A percentile compares a stretch with the other conserved stretches of the same genome.
Conservation (phyloP, 805 yeast species). For the Brettanomyces bruxellensis region DNA sequence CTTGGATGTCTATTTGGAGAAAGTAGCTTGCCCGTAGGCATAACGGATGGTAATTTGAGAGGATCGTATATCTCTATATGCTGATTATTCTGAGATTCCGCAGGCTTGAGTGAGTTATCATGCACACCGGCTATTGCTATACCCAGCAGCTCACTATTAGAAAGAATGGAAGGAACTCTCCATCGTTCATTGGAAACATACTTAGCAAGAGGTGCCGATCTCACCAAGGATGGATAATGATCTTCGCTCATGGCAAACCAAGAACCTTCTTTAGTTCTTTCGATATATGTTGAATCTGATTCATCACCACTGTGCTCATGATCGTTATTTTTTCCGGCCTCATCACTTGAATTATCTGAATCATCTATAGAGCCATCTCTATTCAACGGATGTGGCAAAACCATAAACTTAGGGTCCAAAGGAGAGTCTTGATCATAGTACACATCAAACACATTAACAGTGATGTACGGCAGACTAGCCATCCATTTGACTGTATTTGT, state of each 20-base stretch:
- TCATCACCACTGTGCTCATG: neutral
- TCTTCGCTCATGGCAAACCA: constrained; percentile 84
- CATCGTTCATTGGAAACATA: constrained; percentile 42
- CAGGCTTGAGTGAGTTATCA: constrained; percentile 16
- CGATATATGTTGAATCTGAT: constrained; percentile 43
- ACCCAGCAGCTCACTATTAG: constrained; percentile 29
- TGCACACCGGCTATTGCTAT: constrained; percentile 46
- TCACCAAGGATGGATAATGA: constrained; percentile 73
- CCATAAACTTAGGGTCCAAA: constrained; percentile 30
- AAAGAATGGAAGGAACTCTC: constrained; percentile 30
- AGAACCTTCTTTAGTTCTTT: constrained; percentile 49
- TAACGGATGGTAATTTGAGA: constrained; percentile 14
- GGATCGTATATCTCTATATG: constrained; percentile 15
- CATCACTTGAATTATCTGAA: neutral
- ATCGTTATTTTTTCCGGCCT: neutral
- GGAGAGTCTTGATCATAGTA: constrained; percentile 24
- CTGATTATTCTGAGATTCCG: constrained; percentile 1
- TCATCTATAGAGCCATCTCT: neutral
- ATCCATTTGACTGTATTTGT: constrained; percentile 77
- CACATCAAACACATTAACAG: constrained; percentile 75
- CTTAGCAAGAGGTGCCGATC: constrained; percentile 66
- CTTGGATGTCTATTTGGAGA: constrained; percentile 8
- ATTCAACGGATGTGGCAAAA: constrained; percentile 62
- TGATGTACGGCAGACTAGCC: constrained; percentile 58
- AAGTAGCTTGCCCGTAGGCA: constrained; percentile 13